Base-by-base conservation (phyloP, 345 rosid species). In the Boechera stricta region DNA sequence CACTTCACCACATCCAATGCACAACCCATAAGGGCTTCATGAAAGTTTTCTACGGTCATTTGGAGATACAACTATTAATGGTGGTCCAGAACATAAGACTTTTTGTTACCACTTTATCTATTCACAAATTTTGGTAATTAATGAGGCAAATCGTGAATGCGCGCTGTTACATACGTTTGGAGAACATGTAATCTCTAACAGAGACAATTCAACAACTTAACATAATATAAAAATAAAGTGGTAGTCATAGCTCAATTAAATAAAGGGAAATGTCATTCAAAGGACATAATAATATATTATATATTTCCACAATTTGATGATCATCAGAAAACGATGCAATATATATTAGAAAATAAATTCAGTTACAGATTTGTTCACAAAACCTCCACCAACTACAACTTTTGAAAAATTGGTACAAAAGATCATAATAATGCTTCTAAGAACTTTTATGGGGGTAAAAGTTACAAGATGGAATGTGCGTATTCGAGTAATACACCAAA, bases 301-400 rank as follows among this genome's bases (percentile, higher is more conserved):
- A 2, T 53, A 7, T 13, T 38, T 72, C 69, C 52, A 62, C 15
- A 12, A 52, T 11, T 18, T 73, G 53, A 28, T 51, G 69, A 49
- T 26, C 51, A 5, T 36, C 0, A 12, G n/a, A 45, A 21, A 48
- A 48, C 49, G 54, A 44, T 58, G 47, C 52, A 32, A 60, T 33
- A 21, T 26, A 24, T 66, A 16, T 33, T 18, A 10, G 2, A 60
- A 56, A 67, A 42, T 6, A 51, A 51, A 35, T 2, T 11, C 7
- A 8, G 62, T 31, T 11, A 39, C 45, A 52, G 5, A 13, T 31
- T 42, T 54, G 11, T 31, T 55, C 48, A 35, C 12, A 5, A 73
- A 63, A 74, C 48, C 49, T 55, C 31, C 29, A 74, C 78, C 77
- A 74, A 64, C 71, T 53, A 32, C 36, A 42, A 8, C 64, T 64